Conservation (phyloP, 2,329 filamentous ascomycete genomes). For the Grosmannia serpens region DNA sequence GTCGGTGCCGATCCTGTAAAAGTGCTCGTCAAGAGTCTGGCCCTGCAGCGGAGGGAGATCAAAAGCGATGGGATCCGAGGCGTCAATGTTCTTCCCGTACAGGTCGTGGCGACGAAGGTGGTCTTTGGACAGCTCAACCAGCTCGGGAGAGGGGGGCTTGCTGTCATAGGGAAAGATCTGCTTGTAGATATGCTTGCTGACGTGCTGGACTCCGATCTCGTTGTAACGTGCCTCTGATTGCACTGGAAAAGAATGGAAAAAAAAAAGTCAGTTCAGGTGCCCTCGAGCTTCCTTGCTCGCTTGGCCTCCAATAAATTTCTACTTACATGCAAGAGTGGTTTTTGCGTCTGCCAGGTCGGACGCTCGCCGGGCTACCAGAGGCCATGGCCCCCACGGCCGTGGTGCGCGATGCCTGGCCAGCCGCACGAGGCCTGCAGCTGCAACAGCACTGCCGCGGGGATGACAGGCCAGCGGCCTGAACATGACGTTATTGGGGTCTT, state of each 20-base stretch:
- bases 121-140: slow-evolving; percentile 69
- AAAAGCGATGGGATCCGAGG: slow-evolving; percentile 65
- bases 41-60: slow-evolving; percentile 74
- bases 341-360: slow-evolving; percentile 21
- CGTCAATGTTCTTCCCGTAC: slow-evolving; percentile 80
- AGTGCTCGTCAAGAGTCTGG: slow-evolving; percentile 81
- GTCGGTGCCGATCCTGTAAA: slow-evolving; percentile 76
- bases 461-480: slow-evolving; percentile 25
- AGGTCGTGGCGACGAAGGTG: slow-evolving; percentile 80
- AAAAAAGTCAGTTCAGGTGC: neutral
- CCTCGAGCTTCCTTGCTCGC: neutral
- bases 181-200: slow-evolving; percentile 69
- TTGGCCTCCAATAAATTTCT: neutral
- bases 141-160: slow-evolving; percentile 50
- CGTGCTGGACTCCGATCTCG: slow-evolving; percentile 87
- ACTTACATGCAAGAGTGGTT: slow-evolving; percentile 30
- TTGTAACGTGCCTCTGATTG: slow-evolving; percentile 62
- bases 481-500: slow-evolving; percentile 14
- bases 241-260: slow-evolving; percentile 20
- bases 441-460: slow-evolving; percentile 16
- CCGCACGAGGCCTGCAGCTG: slow-evolving; percentile 36
- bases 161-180: slow-evolving; percentile 63
- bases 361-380: slow-evolving; percentile 29
- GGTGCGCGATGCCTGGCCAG: slow-evolving; percentile 35
- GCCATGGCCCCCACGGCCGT: slow-evolving; percentile 18